phyloP scores from a whole-genome alignment of 2,329 filamentous ascomycete species.

The Fusarium sp. region DNA sequence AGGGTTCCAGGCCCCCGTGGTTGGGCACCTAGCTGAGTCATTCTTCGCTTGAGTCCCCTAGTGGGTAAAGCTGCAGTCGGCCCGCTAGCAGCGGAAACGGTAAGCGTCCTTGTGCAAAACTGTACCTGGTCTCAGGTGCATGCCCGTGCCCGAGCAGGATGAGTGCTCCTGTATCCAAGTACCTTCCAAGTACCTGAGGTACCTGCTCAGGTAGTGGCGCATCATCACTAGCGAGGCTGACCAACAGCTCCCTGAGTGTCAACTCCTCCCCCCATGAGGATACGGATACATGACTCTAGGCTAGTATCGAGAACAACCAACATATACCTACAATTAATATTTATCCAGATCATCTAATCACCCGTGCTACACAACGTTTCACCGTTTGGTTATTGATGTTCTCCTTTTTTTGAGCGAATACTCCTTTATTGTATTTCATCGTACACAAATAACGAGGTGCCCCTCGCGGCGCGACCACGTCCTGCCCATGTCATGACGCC shows the following conservation, averaged over 20 bases:
- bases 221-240: constrained; percentile 39
- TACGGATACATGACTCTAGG: not conserved
- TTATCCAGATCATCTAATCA: not conserved
- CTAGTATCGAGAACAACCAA: not conserved
- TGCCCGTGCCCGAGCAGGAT: not conserved
- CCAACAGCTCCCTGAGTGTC: constrained; percentile 19
- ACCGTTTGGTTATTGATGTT: not conserved
- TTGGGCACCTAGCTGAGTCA: constrained; percentile 24
- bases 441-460: not conserved
- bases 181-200: not conserved
- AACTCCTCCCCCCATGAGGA: constrained; percentile 3
- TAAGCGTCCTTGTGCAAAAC: constrained; percentile 18
- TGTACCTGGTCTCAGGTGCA: not conserved
- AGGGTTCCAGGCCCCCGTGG: constrained; percentile 25
- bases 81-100: not conserved
- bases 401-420: not conserved
- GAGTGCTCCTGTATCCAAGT: not conserved
- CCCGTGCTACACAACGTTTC: not conserved
- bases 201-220: constrained; percentile 13
- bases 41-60: not conserved
- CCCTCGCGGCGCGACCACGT: constrained; percentile 26
- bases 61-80: not conserved
- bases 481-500: constrained; percentile 45
- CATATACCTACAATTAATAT: not conserved
- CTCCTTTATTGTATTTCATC: not conserved